Evolutionary conservation across 2,329 filamentous ascomycete species (phyloP), one percentile per base, ranked within the genome.

Genomic region (Phaeosphaeriaceae sp.): DNA sequence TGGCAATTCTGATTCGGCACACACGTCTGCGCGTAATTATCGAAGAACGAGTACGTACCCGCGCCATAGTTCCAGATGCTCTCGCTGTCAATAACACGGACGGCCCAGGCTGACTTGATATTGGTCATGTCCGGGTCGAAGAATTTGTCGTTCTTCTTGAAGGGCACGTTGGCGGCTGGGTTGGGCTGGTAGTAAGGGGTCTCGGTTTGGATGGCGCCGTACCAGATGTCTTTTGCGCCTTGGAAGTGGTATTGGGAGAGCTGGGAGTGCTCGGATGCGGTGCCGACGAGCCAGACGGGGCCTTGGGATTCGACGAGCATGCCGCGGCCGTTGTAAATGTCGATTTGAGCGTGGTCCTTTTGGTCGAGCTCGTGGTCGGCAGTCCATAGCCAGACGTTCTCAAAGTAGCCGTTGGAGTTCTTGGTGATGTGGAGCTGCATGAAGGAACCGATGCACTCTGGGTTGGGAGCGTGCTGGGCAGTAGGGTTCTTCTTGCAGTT

Each of bases 351-450:
- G 75, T 90, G 83, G 68, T 89, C 88, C 7, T 75, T 57, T 15
- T 84, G 81, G 73, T 96, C 92, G 28, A 96, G 88, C 73, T 94
- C 89, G 78, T 96, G 92, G 71, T 96, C 92, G 2, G 92, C 86
- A 38, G 91, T 88, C 91, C 92, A 96, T 73, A 90, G 87, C 90
- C 90, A 96, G 38, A 81, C 86, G 77, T 96, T 96, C 79, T 97
- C 92, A 36, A 96, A 78, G 76, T 96, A 96, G 37, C 85, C 84
- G 30, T 85, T 87, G 15, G 80, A 80, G 30, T 73, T 66, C 54
- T 79, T 72, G 28, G 82, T 84, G 45, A 83, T 71, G 65, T 84
- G 82, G 52, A 85, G 75, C 39, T 85, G 75, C 72, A 84, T 74
- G 42, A 90, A 94, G 20, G 89, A 83, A 28, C 87, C 92, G 30